Conservation (phyloP, 805 yeast genomes). For the Yarrowia deformans region DNA sequence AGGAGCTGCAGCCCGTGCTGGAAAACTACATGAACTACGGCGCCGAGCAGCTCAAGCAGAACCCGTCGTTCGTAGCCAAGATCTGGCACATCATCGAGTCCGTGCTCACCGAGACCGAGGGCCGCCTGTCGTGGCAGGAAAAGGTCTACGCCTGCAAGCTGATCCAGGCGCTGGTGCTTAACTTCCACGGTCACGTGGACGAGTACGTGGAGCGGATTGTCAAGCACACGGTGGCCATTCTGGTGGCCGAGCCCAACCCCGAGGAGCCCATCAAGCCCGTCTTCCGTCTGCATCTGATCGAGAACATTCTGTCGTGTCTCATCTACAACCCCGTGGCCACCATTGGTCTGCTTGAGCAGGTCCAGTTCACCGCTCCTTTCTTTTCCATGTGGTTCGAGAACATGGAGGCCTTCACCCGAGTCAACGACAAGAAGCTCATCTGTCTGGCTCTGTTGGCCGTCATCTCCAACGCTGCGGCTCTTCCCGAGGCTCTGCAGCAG, state of each 20-base stretch:
- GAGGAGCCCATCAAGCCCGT: slow-evolving; percentile 51
- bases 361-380: slow-evolving; percentile 57
- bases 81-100: slow-evolving; percentile 59
- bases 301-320: slow-evolving; percentile 69
- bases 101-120: slow-evolving; percentile 49
- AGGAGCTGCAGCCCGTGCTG: slow-evolving; percentile 75
- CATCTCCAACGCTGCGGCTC: slow-evolving; percentile 49
- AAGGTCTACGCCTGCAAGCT: slow-evolving; percentile 65
- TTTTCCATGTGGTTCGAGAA: slow-evolving; percentile 72
- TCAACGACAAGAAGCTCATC: slow-evolving; percentile 81
- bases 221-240: slow-evolving; percentile 54
- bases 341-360: slow-evolving; percentile 58
- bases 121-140: slow-evolving; percentile 66
- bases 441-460: slow-evolving; percentile 70
- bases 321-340: slow-evolving; percentile 66
- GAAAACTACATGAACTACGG: slow-evolving; percentile 77
- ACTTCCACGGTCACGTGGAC: slow-evolving; percentile 60
- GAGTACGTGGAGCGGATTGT: slow-evolving; percentile 58
- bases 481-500: slow-evolving; percentile 48
- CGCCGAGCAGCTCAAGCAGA: slow-evolving; percentile 56
- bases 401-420: slow-evolving; percentile 65
- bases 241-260: slow-evolving; percentile 47
- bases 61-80: slow-evolving; percentile 58
- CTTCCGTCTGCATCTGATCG: slow-evolving; percentile 60
- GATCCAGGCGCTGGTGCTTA: slow-evolving; percentile 67